phyloP scores from a whole-genome alignment of 2,329 filamentous ascomycete species.

The Penicillium glabrum region DNA sequence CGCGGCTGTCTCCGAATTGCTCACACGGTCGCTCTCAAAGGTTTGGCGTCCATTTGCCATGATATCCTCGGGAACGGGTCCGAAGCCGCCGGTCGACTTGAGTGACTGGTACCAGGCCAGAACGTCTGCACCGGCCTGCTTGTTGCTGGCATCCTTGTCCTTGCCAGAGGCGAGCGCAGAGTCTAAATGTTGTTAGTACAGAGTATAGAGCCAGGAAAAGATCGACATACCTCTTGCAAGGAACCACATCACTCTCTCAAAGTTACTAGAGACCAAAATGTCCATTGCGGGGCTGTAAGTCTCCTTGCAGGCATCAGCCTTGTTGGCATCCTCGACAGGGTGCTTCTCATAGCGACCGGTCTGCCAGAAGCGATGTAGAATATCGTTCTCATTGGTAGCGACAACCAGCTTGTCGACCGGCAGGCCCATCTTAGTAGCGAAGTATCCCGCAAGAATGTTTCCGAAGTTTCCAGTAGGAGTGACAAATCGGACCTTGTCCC shows the following conservation, averaged over 20 bases:
- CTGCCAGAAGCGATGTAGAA: constrained; percentile 92
- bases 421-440: constrained; percentile 85
- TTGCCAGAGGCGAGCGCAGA: not conserved
- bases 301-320: constrained; percentile 73
- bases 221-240: constrained; percentile 46
- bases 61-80: not conserved
- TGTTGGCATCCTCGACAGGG: constrained; percentile 41
- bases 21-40: constrained; percentile 77
- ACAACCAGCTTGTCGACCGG: constrained; percentile 86
- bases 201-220: not conserved
- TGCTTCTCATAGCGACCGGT: constrained; percentile 83
- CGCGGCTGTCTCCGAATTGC: constrained; percentile 63
- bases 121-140: constrained; percentile 69
- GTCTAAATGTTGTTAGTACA: not conserved
- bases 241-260: constrained; percentile 94
- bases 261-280: constrained; percentile 93
- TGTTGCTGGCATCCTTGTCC: constrained; percentile 12
- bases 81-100: constrained; percentile 77
- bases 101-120: constrained; percentile 74
- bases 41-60: constrained; percentile 51
- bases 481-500: constrained; percentile 71
- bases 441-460: constrained; percentile 85
- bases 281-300: constrained; percentile 97
- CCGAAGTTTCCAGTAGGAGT: constrained; percentile 97
- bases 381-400: constrained; percentile 93